These are phyloP conservation scores for Nitzschia sp. DNA, from an alignment of 108 stramenopile species.

Conservation along the genomic window DNA sequence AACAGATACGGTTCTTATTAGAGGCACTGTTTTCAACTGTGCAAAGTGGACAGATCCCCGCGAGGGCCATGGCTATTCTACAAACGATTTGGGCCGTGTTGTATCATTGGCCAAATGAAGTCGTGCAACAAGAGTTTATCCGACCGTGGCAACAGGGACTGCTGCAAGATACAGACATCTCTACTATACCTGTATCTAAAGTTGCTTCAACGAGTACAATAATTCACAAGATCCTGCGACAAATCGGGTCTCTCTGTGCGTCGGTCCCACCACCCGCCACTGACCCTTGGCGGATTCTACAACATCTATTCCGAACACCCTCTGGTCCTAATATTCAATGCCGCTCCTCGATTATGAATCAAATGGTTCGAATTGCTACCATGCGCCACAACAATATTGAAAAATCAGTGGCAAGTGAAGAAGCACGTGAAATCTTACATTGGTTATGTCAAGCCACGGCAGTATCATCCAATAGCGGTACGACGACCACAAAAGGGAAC, in stretches of 20 bases:
- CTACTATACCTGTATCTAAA: too few species aligned
- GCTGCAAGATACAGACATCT: neutral
- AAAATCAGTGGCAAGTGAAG: slow-evolving; percentile 14
- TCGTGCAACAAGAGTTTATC: slow-evolving; percentile 1
- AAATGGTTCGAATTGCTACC: slow-evolving; percentile 50
- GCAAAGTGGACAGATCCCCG: neutral
- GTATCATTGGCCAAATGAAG: slow-evolving; percentile 29
- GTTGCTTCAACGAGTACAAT: too few species aligned
- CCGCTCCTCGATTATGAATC: slow-evolving; percentile 35
- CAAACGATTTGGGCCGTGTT: slow-evolving; percentile 52
- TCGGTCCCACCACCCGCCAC: slow-evolving; percentile 25
- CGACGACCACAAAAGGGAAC: too few species aligned
- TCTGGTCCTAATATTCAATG: neutral
- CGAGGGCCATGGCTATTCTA: slow-evolving; percentile 27
- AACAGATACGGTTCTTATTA: slow-evolving; percentile 43
- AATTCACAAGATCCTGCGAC: slow-evolving; percentile 39
- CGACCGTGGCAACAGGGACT: slow-evolving; percentile 8
- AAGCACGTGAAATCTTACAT: slow-evolving; percentile 16
- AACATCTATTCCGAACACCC: neutral
- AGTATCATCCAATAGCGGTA: neutral
- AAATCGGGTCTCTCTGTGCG: slow-evolving; percentile 35
- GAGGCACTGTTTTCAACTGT: neutral
- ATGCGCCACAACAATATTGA: slow-evolving; percentile 26
- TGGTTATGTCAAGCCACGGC: slow-evolving; percentile 12
- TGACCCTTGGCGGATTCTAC: slow-evolving; percentile 4